phyloP scores from a whole-genome alignment of 768 basidiomycete species.

The Pilatotrama ljubarskyi region DNA sequence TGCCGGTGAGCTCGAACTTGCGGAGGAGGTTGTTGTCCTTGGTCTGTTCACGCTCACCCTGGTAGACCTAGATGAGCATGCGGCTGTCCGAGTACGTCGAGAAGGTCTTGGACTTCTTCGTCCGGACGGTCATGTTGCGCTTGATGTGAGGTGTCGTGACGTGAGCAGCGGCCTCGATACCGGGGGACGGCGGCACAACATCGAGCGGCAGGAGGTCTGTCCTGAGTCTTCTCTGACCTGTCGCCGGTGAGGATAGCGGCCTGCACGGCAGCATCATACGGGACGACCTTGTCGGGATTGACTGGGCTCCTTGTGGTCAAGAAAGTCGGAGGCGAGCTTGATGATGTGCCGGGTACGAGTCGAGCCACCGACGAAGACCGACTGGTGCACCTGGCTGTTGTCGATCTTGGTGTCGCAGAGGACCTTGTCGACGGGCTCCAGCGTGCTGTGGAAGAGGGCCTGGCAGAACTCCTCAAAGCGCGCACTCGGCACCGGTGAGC shows the following conservation, averaged over 20 bases:
- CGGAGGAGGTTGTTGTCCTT: conserved; percentile 99
- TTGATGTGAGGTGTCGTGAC: conserved; percentile 99
- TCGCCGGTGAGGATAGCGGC: conserved; percentile 97
- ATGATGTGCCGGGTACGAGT: conserved; percentile 98
- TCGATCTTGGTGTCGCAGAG: conserved; percentile 98
- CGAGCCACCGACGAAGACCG: conserved; percentile 95
- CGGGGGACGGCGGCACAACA: conserved; percentile 84
- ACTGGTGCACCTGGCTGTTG: too few relatives aligned
- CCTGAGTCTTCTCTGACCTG: conserved; percentile 97
- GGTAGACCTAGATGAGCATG: conserved; percentile 96
- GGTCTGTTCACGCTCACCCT: conserved; percentile 97
- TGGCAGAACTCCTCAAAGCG: conserved; percentile 97
- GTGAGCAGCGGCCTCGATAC: conserved; percentile 99
- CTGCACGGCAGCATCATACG: conserved; percentile 98
- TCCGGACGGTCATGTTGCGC: conserved; percentile 97
- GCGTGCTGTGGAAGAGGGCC: conserved; percentile 90
- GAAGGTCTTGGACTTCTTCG: conserved; percentile 98
- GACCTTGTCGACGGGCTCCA: conserved; percentile 97
- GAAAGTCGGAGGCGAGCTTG: conserved; percentile 97
- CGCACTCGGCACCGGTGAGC: conserved; percentile 94
- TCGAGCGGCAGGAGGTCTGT: conserved; percentile 94
- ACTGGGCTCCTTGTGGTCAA: conserved; percentile 99
- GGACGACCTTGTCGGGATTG: conserved; percentile 99
- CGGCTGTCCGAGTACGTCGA: conserved; percentile 99
- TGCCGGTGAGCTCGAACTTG: conserved; percentile 95